These are phyloP conservation scores for Micractinium conductrix DNA, from an alignment of 139 green algal genomes.

Conservation along the genomic window DNA sequence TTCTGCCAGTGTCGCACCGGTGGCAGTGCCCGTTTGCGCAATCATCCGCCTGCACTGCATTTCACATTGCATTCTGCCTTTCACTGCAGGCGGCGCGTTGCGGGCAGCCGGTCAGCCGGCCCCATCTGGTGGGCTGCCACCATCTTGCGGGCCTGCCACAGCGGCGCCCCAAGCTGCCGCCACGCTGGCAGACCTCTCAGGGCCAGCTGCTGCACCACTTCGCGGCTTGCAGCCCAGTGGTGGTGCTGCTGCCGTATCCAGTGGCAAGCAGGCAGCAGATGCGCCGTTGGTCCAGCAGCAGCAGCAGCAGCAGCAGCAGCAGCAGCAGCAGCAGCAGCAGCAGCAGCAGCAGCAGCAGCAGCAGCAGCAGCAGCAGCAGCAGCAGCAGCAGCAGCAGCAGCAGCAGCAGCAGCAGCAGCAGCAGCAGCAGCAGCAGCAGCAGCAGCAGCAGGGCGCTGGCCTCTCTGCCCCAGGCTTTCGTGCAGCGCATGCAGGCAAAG, in stretches of 20 bases:
- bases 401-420: background rate
- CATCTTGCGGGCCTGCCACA: background rate
- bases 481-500: too few species aligned
- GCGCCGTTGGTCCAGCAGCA: background rate
- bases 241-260: background rate
- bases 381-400: background rate
- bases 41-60: too few species aligned
- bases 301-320: background rate
- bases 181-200: background rate
- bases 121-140: too few species aligned
- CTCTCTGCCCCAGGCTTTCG: too few species aligned
- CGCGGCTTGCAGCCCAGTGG: background rate
- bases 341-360: background rate
- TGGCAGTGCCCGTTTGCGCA: too few species aligned
- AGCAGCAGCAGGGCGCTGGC: too few species aligned
- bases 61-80: too few species aligned
- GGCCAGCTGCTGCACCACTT: background rate
- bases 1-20: too few species aligned
- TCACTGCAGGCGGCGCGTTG: too few species aligned
- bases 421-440: background rate
- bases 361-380: background rate
- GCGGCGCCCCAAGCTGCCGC: too few species aligned
- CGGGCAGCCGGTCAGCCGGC: too few species aligned
- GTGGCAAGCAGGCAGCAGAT: background rate
- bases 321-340: background rate